These are phyloP conservation scores for Tephrocybe sp. DNA, from an alignment of 768 basidiomycete species.

Conservation along the genomic window DNA sequence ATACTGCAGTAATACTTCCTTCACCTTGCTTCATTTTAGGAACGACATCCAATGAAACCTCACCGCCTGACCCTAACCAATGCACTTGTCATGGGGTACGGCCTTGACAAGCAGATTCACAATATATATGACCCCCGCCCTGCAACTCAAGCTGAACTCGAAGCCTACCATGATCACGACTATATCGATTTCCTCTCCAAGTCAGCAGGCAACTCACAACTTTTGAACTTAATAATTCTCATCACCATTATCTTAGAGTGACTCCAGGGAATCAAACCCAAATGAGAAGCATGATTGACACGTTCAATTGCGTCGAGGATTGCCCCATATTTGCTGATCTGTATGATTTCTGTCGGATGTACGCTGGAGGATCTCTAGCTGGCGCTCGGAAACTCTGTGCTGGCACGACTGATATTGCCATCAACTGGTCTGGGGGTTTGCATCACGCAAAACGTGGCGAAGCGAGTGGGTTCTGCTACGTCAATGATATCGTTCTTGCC, in stretches of 20 bases:
- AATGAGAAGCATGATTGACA: slow-evolving; percentile 76
- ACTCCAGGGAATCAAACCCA: slow-evolving; percentile 69
- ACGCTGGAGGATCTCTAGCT: slow-evolving; percentile 87
- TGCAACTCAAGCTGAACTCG: slow-evolving; percentile 87
- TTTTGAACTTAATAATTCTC: neutral
- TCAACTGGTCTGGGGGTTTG: slow-evolving; percentile 98
- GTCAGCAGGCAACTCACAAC: slow-evolving; percentile 39
- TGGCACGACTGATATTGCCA: slow-evolving; percentile 91
- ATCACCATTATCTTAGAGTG: slow-evolving; percentile 49
- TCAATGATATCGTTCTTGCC: slow-evolving; percentile 94
- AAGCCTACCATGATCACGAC: slow-evolving; percentile 90
- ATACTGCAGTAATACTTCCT: no score
- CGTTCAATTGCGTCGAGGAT: slow-evolving; percentile 95
- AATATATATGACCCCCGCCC: slow-evolving; percentile 85
- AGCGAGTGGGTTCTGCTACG: slow-evolving; percentile 97
- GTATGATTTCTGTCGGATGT: slow-evolving; percentile 93
- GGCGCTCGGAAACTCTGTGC: slow-evolving; percentile 85
- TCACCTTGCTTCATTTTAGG: slow-evolving; percentile 43
- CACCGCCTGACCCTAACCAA: slow-evolving; percentile 95
- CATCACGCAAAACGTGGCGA: slow-evolving; percentile 98
- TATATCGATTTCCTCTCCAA: slow-evolving; percentile 95
- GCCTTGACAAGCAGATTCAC: slow-evolving; percentile 92
- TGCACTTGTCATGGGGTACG: slow-evolving; percentile 93
- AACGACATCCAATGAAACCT: slow-evolving; percentile 98
- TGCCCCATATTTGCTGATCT: slow-evolving; percentile 95